These are phyloP conservation scores for Saturnispora besseyi DNA, from an alignment of 805 yeast genomes.

Conservation along the genomic window DNA sequence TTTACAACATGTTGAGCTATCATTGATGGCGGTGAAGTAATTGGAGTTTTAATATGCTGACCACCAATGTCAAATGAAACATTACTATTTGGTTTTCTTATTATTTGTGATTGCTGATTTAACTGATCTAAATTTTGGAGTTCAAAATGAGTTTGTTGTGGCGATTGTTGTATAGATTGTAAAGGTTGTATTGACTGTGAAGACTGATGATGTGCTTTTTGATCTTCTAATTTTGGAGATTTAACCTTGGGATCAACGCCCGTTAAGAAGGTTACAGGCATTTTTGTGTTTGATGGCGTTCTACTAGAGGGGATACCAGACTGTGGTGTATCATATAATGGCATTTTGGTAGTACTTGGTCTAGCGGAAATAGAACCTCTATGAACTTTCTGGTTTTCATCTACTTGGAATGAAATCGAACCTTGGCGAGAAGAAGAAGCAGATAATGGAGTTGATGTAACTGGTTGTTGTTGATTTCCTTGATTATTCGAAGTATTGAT, in stretches of 20 bases:
- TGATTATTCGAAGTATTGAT: constrained; percentile 12
- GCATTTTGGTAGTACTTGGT: constrained; percentile 34
- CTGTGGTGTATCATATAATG: constrained; percentile 18
- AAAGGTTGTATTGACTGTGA: not conserved
- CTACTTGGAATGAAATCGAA: constrained; percentile 38
- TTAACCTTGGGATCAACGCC: not conserved
- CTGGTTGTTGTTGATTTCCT: not conserved
- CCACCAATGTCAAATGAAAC: constrained; percentile 6
- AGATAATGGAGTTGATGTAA: constrained; percentile 6
- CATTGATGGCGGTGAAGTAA: constrained; percentile 6
- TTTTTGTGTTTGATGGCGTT: constrained; percentile 19
- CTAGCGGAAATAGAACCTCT: constrained; percentile 51
- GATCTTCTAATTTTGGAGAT: constrained; percentile 2
- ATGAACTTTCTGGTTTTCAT: constrained; percentile 32
- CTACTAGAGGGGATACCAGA: constrained; percentile 24
- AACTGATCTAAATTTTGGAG: not conserved
- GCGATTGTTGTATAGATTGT: not conserved
- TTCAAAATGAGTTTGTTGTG: not conserved
- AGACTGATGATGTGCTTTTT: not conserved
- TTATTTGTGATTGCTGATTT: not conserved
- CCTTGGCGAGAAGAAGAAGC: constrained; percentile 13
- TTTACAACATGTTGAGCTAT: not conserved
- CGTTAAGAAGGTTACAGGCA: constrained; percentile 2
- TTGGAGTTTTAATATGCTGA: not conserved
- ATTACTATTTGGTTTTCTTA: not conserved